These are phyloP conservation scores for Bidens hawaiensis DNA, from an alignment of 140 eudicot species.

Conservation along the genomic window DNA sequence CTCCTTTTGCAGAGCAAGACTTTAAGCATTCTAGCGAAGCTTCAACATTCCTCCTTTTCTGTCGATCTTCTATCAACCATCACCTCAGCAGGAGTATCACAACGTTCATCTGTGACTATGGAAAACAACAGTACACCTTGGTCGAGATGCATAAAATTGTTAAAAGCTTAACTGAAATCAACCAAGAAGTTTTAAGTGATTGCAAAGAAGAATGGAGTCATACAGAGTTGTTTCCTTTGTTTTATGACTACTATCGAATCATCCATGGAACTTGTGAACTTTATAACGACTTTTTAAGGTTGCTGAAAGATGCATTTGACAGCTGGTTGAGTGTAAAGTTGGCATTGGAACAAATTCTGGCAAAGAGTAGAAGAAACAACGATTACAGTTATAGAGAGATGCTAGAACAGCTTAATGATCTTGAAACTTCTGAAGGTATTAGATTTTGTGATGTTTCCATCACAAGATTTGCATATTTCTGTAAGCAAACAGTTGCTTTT, in stretches of 20 bases:
- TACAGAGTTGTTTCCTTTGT: background rate
- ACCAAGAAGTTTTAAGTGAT: slow-evolving; percentile 1
- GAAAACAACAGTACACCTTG: background rate
- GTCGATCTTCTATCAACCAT: no score
- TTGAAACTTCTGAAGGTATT: slow-evolving; percentile 1
- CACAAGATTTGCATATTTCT: background rate
- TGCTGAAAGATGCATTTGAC: background rate
- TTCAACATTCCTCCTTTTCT: no score
- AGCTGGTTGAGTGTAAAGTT: slow-evolving; percentile 12
- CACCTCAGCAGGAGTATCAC: no score
- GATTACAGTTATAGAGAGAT: background rate
- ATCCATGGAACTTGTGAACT: background rate
- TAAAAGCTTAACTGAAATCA: background rate
- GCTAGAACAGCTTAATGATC: slow-evolving; percentile 2
- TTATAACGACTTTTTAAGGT: background rate
- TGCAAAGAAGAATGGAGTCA: background rate
- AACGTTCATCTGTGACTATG: no score
- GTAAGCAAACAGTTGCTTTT: background rate
- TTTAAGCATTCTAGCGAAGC: no score
- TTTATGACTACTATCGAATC: background rate
- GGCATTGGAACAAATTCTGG: slow-evolving; percentile 2
- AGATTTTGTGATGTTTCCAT: background rate
- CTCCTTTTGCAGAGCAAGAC: no score
- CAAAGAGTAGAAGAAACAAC: no score
- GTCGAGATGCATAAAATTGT: background rate